Percentiles rank a stretch among this genome's conserved stretches.
These are phyloP conservation scores for Fusarium verrucosum DNA, from an alignment of 2,329 filamentous ascomycete genomes.

Conservation along the genomic window DNA sequence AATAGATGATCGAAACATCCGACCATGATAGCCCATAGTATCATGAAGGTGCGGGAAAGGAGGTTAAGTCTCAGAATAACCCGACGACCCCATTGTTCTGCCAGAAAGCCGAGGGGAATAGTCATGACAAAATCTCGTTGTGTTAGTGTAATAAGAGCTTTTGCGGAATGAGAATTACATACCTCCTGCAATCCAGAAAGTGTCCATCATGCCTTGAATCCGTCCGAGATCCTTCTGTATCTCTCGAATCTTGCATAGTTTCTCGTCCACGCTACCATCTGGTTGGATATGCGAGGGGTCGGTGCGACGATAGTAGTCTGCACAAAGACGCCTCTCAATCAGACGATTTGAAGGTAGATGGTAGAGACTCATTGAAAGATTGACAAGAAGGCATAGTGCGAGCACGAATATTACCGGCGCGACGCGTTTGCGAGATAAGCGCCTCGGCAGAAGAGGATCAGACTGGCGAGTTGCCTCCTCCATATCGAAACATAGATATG, in stretches of 20 bases:
- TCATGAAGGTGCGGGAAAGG: constrained; percentile 46
- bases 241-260: constrained; percentile 62
- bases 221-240: constrained; percentile 62
- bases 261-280: constrained; percentile 58
- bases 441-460: neutral
- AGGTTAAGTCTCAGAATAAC: constrained; percentile 56
- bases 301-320: constrained; percentile 57
- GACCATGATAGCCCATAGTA: constrained; percentile 40
- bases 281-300: constrained; percentile 47
- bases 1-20: constrained; percentile 31
- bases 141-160: neutral
- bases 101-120: constrained; percentile 58
- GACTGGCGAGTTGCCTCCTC: neutral
- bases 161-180: neutral
- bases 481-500: neutral
- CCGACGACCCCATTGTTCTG: constrained; percentile 54
- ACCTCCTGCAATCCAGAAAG: constrained; percentile 60
- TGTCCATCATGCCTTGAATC: constrained; percentile 62
- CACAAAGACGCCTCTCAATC: constrained; percentile 59
- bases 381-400: constrained; percentile 55
- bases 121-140: constrained; percentile 58
- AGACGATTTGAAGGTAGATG: constrained; percentile 59
- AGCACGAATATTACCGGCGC: constrained; percentile 46
- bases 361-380: constrained; percentile 59
- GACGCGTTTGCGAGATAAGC: neutral